These are phyloP conservation scores for Zoysia matrella DNA, from an alignment of 202 grass and related monocot species.

Conservation along the genomic window DNA sequence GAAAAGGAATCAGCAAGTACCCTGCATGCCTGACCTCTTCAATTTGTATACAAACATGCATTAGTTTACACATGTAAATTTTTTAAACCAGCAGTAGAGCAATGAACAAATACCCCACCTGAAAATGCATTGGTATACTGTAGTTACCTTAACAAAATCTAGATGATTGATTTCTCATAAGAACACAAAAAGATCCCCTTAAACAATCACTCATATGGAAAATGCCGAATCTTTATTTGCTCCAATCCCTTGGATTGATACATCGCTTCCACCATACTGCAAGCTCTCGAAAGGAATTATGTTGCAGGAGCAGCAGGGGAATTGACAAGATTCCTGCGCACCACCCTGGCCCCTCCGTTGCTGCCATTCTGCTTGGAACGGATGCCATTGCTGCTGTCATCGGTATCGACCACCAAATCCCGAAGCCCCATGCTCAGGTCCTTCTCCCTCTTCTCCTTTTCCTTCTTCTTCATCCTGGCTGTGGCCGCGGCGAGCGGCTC, in stretches of 20 bases:
- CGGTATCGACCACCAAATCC: conserved; percentile 68
- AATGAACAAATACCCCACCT: conserved; percentile 28
- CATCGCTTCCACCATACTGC: conserved; percentile 23
- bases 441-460: conserved; percentile 59
- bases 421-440: conserved; percentile 65
- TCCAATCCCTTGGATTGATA: conserved; percentile 33
- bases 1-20: not conserved
- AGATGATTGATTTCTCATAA: conserved; percentile 41
- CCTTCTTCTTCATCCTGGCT: conserved; percentile 54
- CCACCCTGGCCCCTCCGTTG: conserved; percentile 45
- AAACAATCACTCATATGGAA: conserved; percentile 24
- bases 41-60: conserved; percentile 21
- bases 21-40: not conserved
- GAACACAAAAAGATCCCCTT: conserved; percentile 19
- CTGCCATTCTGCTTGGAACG: conserved; percentile 27
- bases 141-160: conserved; percentile 44
- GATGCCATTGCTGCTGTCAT: conserved; percentile 26
- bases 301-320: conserved; percentile 40
- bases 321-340: conserved; percentile 58
- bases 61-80: not conserved
- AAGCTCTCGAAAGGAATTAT: conserved; percentile 43
- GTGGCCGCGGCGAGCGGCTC: conserved; percentile 61
- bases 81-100: conserved; percentile 1
- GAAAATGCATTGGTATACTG: conserved; percentile 25
- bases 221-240: conserved; percentile 48